Base-by-base conservation (phyloP, 1,284 basidiomycete species). In the Phaffia rhodozyma region DNA sequence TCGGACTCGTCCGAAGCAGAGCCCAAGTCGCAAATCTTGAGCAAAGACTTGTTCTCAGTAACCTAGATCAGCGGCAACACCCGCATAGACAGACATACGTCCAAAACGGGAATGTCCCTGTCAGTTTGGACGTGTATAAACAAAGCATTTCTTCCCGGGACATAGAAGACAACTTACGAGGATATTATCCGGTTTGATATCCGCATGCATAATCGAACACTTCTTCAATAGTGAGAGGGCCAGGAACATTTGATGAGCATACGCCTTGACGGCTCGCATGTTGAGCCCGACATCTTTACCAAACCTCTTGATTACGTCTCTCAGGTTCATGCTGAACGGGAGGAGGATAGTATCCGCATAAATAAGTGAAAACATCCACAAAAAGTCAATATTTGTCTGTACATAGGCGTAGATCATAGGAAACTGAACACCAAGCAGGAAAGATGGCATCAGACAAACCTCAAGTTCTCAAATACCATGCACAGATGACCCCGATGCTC, bases 281-380 rank as follows among this genome's bases (percentile, higher is more conserved):
- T 97, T 97, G 54, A 99, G 79, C 6, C 96, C 96, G 59, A 99
- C 86, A 70, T 98, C 92, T 74, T 97, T 97, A 61, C 96, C 96
- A 73, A 97, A 98, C n/a, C 92, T 85, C 75, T 97, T 97, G 63
- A 98, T 88, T 25, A 98, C 91, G 66, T 98, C 94, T 67, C 96
- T 88, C 30, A 99, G 80, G 73, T 99, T 98, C 91, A 98, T 96
- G 72, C 91, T 94, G 67, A 47, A 47, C 51, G 43, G 13, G 18
- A 55, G 66, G 43, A 53, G 16, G 23, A 59, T 69, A 66, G 64
- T 5, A 51, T 66, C 56, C 60, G 64, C 51, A 66, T 60, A 6
- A 32, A 65, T 59, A 60, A 66, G 49, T 48, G 61, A 58, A 21
- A 52, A 25, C 7, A 34, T 23, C 23, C 20, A 56, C 52, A 57